Base-by-base conservation (phyloP, 805 yeast species). In the Candida nemodendra region DNA sequence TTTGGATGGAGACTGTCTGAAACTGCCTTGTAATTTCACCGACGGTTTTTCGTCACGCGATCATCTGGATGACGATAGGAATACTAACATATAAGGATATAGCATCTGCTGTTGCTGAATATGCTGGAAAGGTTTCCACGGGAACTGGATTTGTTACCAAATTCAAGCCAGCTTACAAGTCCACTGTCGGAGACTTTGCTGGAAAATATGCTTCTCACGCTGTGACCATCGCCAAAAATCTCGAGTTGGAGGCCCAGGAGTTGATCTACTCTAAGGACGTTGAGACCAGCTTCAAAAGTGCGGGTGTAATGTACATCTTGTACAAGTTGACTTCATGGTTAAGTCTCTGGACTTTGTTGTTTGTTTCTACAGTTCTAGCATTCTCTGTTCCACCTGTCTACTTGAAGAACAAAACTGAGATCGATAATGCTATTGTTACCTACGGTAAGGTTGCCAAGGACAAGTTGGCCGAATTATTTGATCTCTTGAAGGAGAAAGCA, bases 111-210 rank as follows among this genome's bases (percentile, higher is more conserved):
- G 70, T 76, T 39, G 84, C 81, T 39, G 97, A 90, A 69, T 84
- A 81, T 57, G 70, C 72, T 40, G 84, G 95, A 45, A 83, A 83
- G 57, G 53, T 78, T 29, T 64, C 83, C 49, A 73, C 85, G 34
- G 96, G 96, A 48, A 69, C 72, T 56, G 96, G 97, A 14, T 72
- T 90, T 46, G 81, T 91, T 44, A 75, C 89, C 44, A 77, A 80
- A 53, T 79, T 84, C 71, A 81, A 75, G 61, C 87, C 93, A 38
- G 67, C 76, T n/a, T 57, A 64, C 32, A 54, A 57, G 40, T 51
- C 69, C 5, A 56, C 51, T 41, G 36, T 54, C 21, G 56, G 63
- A 32, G 47, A 56, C 21, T 46, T 43, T 31, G 58, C 60, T 14
- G 61, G 54, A 14, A 35, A 42, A 18, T 53, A 56, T 36, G 54